Conservation (phyloP, 2,329 filamentous ascomycete species). For the Neonectria faginata region DNA sequence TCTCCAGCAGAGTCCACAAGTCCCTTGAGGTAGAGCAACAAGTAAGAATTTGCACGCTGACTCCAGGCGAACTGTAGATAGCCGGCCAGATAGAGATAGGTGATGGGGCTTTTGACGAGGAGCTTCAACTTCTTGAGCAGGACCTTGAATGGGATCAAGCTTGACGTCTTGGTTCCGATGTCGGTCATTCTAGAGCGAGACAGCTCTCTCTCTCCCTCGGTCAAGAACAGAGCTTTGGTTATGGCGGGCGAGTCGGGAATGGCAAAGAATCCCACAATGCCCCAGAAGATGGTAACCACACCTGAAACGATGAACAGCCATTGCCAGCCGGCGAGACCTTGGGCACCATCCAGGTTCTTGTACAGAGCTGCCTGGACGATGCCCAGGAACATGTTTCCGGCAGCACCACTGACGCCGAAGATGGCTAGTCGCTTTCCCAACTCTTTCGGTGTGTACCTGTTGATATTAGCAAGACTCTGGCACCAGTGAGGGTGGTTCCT, state of each 20-base stretch:
- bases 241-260: constrained; percentile 41
- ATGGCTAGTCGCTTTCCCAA: constrained; percentile 40
- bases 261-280: constrained; percentile 32
- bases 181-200: constrained; percentile 34
- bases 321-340: constrained; percentile 39
- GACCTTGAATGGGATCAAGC: constrained; percentile 34
- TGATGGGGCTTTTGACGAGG: constrained; percentile 30
- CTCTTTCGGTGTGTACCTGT: constrained; percentile 37
- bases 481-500: fast-evolving
- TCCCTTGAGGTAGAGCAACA: constrained; percentile 51
- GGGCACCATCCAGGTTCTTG: constrained; percentile 36
- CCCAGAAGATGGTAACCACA: constrained; percentile 39
- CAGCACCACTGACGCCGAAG: constrained; percentile 41
- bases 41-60: constrained; percentile 53
- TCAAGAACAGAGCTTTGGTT: constrained; percentile 34
- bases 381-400: constrained; percentile 42
- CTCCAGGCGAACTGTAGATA: constrained; percentile 51
- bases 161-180: constrained; percentile 34
- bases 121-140: constrained; percentile 35
- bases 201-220: constrained; percentile 28
- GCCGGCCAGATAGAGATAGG: constrained; percentile 49
- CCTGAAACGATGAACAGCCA: constrained; percentile 41
- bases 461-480: neutral
- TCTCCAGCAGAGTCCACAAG: constrained; percentile 35
- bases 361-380: constrained; percentile 40